Evolutionary conservation across 2,329 filamentous ascomycete species (phyloP).

Genomic region (Arthrobotrys sinensis): DNA sequence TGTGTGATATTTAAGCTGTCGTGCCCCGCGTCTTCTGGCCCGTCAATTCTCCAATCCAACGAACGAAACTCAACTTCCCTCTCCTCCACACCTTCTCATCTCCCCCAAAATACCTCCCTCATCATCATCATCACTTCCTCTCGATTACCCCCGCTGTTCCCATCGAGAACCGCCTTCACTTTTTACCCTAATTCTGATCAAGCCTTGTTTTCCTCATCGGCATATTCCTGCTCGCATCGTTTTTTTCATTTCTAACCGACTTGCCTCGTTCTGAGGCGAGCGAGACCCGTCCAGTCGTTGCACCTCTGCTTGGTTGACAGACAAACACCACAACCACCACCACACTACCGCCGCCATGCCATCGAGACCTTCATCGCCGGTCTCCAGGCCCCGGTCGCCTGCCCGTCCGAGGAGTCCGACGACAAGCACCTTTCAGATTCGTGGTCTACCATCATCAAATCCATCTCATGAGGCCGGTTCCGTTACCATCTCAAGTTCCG

Average conservation of each 20-base stretch:
- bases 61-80: neutral
- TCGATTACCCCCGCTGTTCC: neutral
- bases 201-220: no score
- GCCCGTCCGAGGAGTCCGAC: constrained; percentile 54
- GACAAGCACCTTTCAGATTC: constrained; percentile 58
- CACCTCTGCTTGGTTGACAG: neutral
- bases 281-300: neutral
- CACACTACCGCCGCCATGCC: constrained; percentile 23
- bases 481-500: constrained; percentile 47
- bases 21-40: constrained; percentile 33
- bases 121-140: neutral
- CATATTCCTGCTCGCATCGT: constrained; percentile 8
- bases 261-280: constrained; percentile 18
- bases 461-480: constrained; percentile 46
- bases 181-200: neutral
- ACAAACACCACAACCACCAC: neutral
- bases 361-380: constrained; percentile 49
- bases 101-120: neutral
- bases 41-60: neutral
- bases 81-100: constrained; percentile 4
- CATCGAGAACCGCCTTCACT: neutral
- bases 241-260: constrained; percentile 16
- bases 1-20: constrained; percentile 24
- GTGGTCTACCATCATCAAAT: constrained; percentile 45
- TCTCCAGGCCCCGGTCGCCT: constrained; percentile 49